Conservation (phyloP, 495 filamentous ascomycete species). For the Elaphomyces granulatus region DNA sequence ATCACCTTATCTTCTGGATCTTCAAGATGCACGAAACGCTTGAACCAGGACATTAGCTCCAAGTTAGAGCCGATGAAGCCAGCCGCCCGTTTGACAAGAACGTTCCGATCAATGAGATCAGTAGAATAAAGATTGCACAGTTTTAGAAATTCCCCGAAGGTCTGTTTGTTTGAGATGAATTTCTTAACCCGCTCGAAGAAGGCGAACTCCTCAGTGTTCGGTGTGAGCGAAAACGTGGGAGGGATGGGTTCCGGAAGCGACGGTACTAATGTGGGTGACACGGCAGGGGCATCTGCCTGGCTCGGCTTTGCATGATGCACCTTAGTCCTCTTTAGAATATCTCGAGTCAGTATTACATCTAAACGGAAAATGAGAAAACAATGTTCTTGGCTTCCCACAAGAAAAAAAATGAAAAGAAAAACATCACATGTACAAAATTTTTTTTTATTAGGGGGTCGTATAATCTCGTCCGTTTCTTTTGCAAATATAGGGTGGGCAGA, state of each 20-base stretch:
- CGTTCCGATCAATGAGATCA: conserved; percentile 70
- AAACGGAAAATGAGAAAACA: no score
- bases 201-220: conserved; percentile 65
- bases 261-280: conserved; percentile 78
- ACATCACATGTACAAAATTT: no score
- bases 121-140: conserved; percentile 87
- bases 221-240: conserved; percentile 41
- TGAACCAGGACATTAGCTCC: conserved; percentile 79
- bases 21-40: conserved; percentile 56
- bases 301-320: conserved; percentile 46
- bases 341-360: background rate
- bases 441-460: no score
- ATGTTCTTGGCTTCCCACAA: no score
- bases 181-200: conserved; percentile 98
- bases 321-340: conserved; percentile 44
- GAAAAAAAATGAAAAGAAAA: no score
- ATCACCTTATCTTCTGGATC: conserved; percentile 59
- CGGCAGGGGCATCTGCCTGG: conserved; percentile 47
- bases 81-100: conserved; percentile 65
- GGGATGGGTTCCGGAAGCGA: conserved; percentile 72
- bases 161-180: conserved; percentile 78
- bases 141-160: conserved; percentile 89
- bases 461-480: no score
- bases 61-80: conserved; percentile 77
- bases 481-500: no score